A percentile compares a stretch with the other conserved stretches of the same genome.
phyloP scores from a whole-genome alignment of 352 stramenopile genomes.

The Pythium oligandrum region DNA sequence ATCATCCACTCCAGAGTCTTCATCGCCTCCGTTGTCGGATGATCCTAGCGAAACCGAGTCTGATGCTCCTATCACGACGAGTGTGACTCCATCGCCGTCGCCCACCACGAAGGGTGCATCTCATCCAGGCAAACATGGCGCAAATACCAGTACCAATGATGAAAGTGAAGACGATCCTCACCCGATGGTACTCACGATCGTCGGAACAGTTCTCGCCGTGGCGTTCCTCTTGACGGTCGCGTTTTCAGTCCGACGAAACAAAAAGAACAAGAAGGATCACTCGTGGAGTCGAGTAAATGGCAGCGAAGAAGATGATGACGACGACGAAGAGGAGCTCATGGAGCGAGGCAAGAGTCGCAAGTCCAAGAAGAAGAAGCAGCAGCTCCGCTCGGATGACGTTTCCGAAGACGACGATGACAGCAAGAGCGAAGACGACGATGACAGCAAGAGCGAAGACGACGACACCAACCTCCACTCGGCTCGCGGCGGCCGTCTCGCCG shows the following conservation, averaged over 20 bases:
- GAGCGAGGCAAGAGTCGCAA: constrained; percentile 9
- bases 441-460: constrained; percentile 23
- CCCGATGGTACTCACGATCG: constrained; percentile 69
- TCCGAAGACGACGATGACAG: constrained; percentile 25
- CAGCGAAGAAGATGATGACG: constrained; percentile 39
- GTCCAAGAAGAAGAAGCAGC: constrained; percentile 29
- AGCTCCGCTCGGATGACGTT: constrained; percentile 16
- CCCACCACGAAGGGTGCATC: no score
- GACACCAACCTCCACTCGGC: constrained; percentile 37
- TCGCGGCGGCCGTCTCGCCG: constrained; percentile 15
- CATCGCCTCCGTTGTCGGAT: no score
- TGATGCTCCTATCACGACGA: no score
- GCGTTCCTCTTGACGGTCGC: constrained; percentile 65
- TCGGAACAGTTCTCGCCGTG: constrained; percentile 61
- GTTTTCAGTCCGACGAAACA: constrained; percentile 59
- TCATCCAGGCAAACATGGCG: neutral
- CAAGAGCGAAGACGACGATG: constrained; percentile 22
- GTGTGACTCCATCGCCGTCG: no score
- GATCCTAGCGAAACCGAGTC: no score
- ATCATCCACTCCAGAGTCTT: no score
- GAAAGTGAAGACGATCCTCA: constrained; percentile 26
- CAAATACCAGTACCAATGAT: constrained; percentile 9
- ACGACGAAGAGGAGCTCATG: constrained; percentile 62
- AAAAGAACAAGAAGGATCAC: constrained; percentile 36
- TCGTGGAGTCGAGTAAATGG: constrained; percentile 72